These are phyloP conservation scores for Pseudonitzschia multistriata DNA, from an alignment of 108 stramenopile genomes.

Conservation along the genomic window DNA sequence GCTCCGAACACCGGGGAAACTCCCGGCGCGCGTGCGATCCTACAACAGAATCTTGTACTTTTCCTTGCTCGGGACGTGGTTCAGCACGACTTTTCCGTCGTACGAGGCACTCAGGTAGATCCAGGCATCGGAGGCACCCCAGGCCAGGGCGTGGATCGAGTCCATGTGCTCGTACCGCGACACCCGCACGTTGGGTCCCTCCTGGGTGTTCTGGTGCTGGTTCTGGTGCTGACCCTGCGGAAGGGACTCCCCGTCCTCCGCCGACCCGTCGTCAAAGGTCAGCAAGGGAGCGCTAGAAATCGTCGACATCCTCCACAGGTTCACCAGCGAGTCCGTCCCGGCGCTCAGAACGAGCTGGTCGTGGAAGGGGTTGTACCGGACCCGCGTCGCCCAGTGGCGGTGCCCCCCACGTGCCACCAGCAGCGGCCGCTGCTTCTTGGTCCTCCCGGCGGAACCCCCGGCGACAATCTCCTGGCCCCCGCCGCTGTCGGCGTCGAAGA, in stretches of 20 bases:
- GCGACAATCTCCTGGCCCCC: background rate
- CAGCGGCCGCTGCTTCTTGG: slow-evolving; percentile 41
- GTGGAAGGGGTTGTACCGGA: slow-evolving; percentile 95
- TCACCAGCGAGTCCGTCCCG: slow-evolving; percentile 89
- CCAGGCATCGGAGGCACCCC: slow-evolving; percentile 96
- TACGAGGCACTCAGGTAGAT: slow-evolving; percentile 85
- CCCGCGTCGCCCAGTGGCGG: slow-evolving; percentile 81
- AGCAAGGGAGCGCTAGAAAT: slow-evolving; percentile 93
- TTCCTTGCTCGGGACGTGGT: slow-evolving; percentile 97
- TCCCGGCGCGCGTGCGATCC: too few species aligned
- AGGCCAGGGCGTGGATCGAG: slow-evolving; percentile 80
- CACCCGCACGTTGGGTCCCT: slow-evolving; percentile 76
- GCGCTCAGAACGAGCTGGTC: slow-evolving; percentile 95
- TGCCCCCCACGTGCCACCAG: slow-evolving; percentile 80
- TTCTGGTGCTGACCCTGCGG: background rate
- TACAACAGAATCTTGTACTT: slow-evolving; percentile 99
- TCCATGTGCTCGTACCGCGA: slow-evolving; percentile 84
- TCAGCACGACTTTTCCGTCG: slow-evolving; percentile 89
- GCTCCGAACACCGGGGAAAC: too few species aligned
- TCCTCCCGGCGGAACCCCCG: background rate
- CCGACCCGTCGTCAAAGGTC: slow-evolving; percentile 57
- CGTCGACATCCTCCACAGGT: slow-evolving; percentile 93
- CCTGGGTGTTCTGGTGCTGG: slow-evolving; percentile 1
- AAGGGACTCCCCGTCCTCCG: slow-evolving; percentile 4
- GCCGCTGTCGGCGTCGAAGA: slow-evolving; percentile 9